A percentile compares a stretch with the other conserved stretches of the same genome.
phyloP scores from a whole-genome alignment of 164 flowering plant genomes.

The Kalanchoe fedtschenkoi region DNA sequence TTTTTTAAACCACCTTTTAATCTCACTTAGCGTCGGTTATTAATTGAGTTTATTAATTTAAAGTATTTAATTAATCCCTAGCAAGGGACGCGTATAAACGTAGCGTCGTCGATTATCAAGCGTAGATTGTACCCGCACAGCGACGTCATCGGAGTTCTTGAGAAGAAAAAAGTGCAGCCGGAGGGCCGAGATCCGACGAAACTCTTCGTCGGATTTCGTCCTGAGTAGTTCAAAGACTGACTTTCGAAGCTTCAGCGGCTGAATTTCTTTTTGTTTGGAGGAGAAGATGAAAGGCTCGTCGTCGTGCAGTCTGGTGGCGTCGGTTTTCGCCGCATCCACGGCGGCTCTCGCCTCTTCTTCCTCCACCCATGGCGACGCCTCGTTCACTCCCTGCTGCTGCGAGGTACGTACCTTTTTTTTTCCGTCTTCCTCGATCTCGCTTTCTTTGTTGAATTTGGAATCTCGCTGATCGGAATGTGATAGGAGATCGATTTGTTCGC shows the following conservation, averaged over 20 bases:
- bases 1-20: no score
- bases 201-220: slow-evolving; percentile 29
- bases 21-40: no score
- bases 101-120: no score
- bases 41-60: no score
- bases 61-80: no score
- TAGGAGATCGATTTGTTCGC: no score
- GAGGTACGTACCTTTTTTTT: slow-evolving; percentile 8
- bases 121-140: no score
- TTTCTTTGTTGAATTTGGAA: background rate
- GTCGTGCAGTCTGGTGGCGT: slow-evolving; percentile 25
- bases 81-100: no score
- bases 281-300: slow-evolving; percentile 33
- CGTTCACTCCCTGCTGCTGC: slow-evolving; percentile 5
- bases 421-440: background rate
- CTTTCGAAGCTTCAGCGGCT: background rate
- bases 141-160: no score
- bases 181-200: slow-evolving; percentile 34
- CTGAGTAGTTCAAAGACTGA: background rate
- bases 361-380: slow-evolving; percentile 14
- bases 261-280: background rate
- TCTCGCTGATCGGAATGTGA: background rate
- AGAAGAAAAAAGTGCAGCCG: background rate
- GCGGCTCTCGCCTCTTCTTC: slow-evolving; percentile 25
- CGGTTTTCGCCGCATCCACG: slow-evolving; percentile 41